These are phyloP conservation scores for Suillus americanus DNA, from an alignment of 768 basidiomycete species.

Conservation along the genomic window DNA sequence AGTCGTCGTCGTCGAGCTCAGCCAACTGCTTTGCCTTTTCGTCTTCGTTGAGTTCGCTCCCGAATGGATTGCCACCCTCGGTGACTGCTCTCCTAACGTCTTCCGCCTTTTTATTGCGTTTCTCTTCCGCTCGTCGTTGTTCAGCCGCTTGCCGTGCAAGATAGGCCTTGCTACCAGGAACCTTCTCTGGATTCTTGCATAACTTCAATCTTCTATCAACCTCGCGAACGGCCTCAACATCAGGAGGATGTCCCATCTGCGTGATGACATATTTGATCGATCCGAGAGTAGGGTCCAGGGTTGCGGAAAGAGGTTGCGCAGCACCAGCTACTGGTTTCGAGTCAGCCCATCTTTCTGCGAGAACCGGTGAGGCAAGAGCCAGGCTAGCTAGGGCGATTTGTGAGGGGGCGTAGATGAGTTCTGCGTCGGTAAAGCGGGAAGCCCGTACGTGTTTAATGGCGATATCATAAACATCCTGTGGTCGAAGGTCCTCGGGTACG, in stretches of 20 bases:
- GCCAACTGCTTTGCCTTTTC: constrained; percentile 26
- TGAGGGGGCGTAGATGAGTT: constrained; percentile 88
- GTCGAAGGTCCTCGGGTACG: constrained; percentile 44
- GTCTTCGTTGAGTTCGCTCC: constrained; percentile 46
- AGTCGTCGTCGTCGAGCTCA: constrained; percentile 58
- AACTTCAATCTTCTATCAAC: constrained; percentile 83
- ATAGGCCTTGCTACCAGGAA: constrained; percentile 85
- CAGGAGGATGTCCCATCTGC: constrained; percentile 57
- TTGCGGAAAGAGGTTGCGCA: constrained; percentile 14
- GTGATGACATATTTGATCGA: constrained; percentile 58
- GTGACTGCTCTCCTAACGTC: constrained; percentile 41
- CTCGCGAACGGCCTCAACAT: constrained; percentile 82
- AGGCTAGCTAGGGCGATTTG: constrained; percentile 89
- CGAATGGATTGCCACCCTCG: constrained; percentile 70
- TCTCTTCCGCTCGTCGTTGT: constrained; percentile 67
- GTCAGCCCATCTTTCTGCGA: constrained; percentile 61
- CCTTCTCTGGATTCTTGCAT: constrained; percentile 96
- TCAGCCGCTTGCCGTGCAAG: constrained; percentile 68
- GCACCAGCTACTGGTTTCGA: constrained; percentile 33
- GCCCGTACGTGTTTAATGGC: constrained; percentile 68
- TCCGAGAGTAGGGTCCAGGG: constrained; percentile 33
- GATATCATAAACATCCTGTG: constrained; percentile 56
- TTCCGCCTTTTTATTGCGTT: constrained; percentile 61
- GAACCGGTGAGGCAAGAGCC: constrained; percentile 58
- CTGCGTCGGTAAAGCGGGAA: constrained; percentile 89